Conservation (phyloP, 768 basidiomycete species). For the Austroboletus eburneus region DNA sequence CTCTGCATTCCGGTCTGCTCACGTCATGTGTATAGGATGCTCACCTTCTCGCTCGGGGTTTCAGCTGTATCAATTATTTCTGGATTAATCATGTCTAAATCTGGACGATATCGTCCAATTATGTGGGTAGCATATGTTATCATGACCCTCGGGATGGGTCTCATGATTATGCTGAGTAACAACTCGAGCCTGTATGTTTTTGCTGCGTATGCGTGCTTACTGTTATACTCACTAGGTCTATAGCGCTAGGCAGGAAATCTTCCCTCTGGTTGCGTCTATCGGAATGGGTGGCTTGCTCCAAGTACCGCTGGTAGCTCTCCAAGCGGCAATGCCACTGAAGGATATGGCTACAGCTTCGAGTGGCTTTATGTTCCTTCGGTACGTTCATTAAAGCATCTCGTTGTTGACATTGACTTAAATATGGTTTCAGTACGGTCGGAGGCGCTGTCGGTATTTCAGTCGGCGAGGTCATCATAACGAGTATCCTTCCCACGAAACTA, state of each 20-base stretch:
- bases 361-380: conserved; percentile 70
- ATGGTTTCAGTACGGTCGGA: conserved; percentile 52
- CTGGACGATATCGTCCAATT: conserved; percentile 53
- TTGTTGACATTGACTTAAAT: neutral
- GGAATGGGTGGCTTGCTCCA: conserved; percentile 64
- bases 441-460: conserved; percentile 74
- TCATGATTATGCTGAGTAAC: conserved; percentile 67
- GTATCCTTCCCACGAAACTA: conserved; percentile 41
- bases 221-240: conserved; percentile 2
- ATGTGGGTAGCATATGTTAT: conserved; percentile 60
- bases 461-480: conserved; percentile 67
- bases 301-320: conserved; percentile 63
- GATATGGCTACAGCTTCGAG: conserved; percentile 80
- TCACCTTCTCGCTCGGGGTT: conserved; percentile 64
- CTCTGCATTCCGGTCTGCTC: neutral
- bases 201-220: neutral
- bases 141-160: conserved; percentile 59
- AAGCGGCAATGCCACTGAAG: conserved; percentile 78
- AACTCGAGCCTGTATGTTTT: conserved; percentile 34
- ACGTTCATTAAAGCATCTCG: neutral
- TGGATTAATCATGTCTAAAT: conserved; percentile 55
- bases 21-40: conserved; percentile 46
- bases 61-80: conserved; percentile 50
- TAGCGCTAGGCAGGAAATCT: conserved; percentile 59
- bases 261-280: conserved; percentile 56